Evolutionary conservation across 148 eudicot genomes (phyloP), one percentile per base, ranked within the genome.

Genomic region (Cornus kousa): DNA sequence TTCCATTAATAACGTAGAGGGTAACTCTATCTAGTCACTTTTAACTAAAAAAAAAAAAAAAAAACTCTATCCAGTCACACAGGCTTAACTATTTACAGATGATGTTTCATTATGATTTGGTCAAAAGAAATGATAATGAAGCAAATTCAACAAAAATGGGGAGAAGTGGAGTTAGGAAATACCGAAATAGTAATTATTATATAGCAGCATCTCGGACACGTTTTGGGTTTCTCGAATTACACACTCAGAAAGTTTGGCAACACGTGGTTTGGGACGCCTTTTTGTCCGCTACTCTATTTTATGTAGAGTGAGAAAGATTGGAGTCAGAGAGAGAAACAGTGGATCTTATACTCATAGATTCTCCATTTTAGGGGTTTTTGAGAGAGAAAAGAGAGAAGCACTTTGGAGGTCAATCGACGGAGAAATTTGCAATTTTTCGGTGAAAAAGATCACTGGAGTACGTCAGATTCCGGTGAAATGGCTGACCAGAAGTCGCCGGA

Each of bases 401-500:
- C 7, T 62, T 62, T 20, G 23, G 66, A 17, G 23, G 66, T 5
- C 23, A 24, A 33, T 59, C 50, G 33, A 11, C 37, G 62, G 77
- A 28, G 60, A 16, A 67, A 48, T 46, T 72, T 17, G 33, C 2
- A 0, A 13, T 0, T 7, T 46, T 32, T 4, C 19, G 9, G 62
- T 24, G 50, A 0, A 1, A 0, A 1, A 2, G 28, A 37, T 57
- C 60, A 39, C 64, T 24, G 80, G 77, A n/a, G 24, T 5, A 64
- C 9, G 19, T 48, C 35, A 33, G 37, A 35, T 35, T 35, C 37
- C 37, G 37, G 78, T 23, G 68, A 55, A 50, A 83, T 80, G 86
- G 82, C 78, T 59, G 82, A 67, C 46, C 20, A 72, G 37, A 71
- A 46, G 17, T 50, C 70, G 59, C 19, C 43, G 57, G 89, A 84